A percentile compares a stretch with the other conserved stretches of the same genome.
Conservation (phyloP, 371 early-diverging fungal genomes). For the Lichtheimia corymbifera region DNA sequence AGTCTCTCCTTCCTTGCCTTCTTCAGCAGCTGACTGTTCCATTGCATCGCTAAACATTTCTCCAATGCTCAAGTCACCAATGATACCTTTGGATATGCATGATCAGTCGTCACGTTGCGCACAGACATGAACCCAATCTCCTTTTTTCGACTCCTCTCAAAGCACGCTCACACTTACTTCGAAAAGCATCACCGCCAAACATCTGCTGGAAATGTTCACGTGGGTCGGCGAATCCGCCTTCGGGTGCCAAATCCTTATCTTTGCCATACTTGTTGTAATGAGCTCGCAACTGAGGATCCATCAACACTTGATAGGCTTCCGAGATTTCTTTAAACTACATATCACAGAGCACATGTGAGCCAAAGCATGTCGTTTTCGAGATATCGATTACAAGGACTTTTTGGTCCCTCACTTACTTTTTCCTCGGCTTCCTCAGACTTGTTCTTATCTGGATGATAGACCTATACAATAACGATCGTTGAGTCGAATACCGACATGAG, state of each 20-base stretch:
- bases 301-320: constrained; percentile 93
- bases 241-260: constrained; percentile 69
- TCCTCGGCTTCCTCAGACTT: constrained; percentile 86
- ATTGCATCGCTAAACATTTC: constrained; percentile 44
- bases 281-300: constrained; percentile 86
- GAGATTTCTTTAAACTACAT: constrained; percentile 90
- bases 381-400: not conserved
- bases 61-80: constrained; percentile 50
- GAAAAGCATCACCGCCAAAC: constrained; percentile 94
- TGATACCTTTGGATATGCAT: constrained; percentile 27
- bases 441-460: constrained; percentile 98
- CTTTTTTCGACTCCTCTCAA: no score
- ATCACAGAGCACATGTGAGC: not conserved
- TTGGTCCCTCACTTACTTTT: constrained; percentile 51
- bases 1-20: constrained; percentile 11
- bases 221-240: constrained; percentile 84
- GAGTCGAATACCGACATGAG: not conserved
- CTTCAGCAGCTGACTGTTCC: constrained; percentile 19
- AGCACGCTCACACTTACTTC: constrained; percentile 24
- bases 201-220: constrained; percentile 90
- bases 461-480: constrained; percentile 30
- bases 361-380: not conserved
- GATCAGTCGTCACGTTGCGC: no score
- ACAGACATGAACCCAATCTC: no score
- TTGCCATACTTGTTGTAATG: constrained; percentile 89